Base-by-base conservation (phyloP, 148 eudicot species). In the Rheum nobile region DNA sequence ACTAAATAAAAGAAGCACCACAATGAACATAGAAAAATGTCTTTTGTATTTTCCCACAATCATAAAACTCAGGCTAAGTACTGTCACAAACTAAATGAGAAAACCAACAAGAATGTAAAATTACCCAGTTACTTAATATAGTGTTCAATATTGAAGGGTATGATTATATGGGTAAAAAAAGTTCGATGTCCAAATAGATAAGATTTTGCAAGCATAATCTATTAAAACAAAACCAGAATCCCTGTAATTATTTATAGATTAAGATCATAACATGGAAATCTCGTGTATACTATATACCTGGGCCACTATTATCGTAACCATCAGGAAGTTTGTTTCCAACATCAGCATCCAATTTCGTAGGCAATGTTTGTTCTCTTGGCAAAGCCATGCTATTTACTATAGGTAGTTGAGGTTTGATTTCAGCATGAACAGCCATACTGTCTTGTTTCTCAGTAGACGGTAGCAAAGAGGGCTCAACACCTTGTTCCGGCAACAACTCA, bases 281-380 rank as follows among this genome's bases (percentile, higher is more conserved):
- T 59, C 35, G 34, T 28, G n/a, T 46, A 8, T 19, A 9, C 16
- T 47, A 14, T 21, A 77, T 83, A 87, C 91, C 91, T 77, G 70
- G 54, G 35, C 72, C 47, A 31, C 78, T 46, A 29, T 71, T 59
- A 29, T 16, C 1, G 0, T 16, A 29, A 22, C 68, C 35, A 47
- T 61, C 46, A 32, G 41, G 70, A 31, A 39, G 3, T 57, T 21
- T 61, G 19, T 57, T 38, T 67, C 39, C 73, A 24, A 5, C 67
- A 42, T 24, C 38, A 22, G 34, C 46, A 31, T 32, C 72, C 35
- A 31, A 67, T 73, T 72, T 76, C 43, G 61, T 72, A 65, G 78
- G 46, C 48, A 52, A 22, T 32, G 74, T 67, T 31, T 73, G 74
- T 70, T 74, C 70, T 21, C n/a, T 24, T 75, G 79, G 77, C 29